Evolutionary conservation across 2,329 filamentous ascomycete genomes (phyloP).

Genomic region (Ophiosphaerella korrae): DNA sequence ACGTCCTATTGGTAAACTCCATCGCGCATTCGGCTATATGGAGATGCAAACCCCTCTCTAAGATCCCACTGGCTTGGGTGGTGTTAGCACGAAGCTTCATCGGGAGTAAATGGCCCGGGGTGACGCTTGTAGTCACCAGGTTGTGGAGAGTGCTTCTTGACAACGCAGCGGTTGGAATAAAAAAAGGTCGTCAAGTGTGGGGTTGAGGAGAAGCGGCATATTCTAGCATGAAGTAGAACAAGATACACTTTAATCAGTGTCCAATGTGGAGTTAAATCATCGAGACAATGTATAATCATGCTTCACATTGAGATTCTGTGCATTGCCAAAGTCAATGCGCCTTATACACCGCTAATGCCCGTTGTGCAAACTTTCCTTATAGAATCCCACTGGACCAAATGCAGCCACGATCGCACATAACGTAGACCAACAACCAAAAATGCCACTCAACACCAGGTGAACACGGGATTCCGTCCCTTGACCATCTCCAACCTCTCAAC

Average conservation of each 20-base stretch:
- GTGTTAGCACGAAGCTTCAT: conserved; percentile 5
- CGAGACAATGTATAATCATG: no score
- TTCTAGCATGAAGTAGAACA: no score
- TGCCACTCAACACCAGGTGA: conserved; percentile 81
- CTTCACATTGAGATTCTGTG: background rate
- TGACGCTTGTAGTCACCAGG: conserved; percentile 9
- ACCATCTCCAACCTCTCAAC: conserved; percentile 95
- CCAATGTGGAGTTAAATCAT: no score
- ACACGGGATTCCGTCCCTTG: conserved; percentile 92
- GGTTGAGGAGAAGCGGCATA: no score
- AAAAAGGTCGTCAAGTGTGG: no score
- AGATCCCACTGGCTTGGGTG: conserved; percentile 7
- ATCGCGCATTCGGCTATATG: conserved; percentile 25
- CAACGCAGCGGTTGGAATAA: no score
- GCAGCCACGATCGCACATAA: background rate
- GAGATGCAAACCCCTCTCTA: conserved; percentile 37
- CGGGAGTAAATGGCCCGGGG: conserved; percentile 17
- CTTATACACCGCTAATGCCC: conserved; percentile 14
- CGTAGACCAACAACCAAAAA: conserved; percentile 6
- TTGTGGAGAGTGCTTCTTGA: no score
- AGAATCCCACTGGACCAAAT: no score
- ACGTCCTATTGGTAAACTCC: background rate
- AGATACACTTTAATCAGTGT: no score
- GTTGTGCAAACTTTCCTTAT: conserved; percentile 7
- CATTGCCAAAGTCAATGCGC: conserved; percentile 6